Conservation (phyloP, 106 monocot genomes). For the Amphibolis antarctica region DNA sequence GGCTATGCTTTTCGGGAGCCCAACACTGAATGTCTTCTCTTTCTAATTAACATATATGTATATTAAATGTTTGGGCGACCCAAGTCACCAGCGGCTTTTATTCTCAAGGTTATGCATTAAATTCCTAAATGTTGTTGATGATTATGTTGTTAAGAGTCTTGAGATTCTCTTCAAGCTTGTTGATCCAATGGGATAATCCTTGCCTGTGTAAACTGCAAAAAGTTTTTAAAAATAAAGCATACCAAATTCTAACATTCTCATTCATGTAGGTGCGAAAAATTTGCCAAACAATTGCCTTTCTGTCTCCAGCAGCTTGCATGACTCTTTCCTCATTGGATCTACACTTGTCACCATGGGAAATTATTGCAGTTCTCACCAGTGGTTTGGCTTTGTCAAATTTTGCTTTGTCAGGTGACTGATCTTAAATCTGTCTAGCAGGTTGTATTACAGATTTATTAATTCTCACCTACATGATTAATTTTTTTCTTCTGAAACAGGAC, state of each 20-base stretch:
- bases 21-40: too few species aligned
- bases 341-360: constrained; percentile 79
- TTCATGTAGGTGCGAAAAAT: constrained; percentile 85
- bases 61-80: too few species aligned
- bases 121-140: too few species aligned
- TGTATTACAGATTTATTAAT: neutral
- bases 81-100: too few species aligned
- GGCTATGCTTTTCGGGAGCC: too few species aligned
- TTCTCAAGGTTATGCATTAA: too few species aligned
- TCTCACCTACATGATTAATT: neutral
- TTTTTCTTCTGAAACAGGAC: constrained; percentile 29
- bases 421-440: neutral
- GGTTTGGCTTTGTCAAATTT: constrained; percentile 92
- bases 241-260: neutral
- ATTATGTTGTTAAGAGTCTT: too few species aligned
- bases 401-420: constrained; percentile 64
- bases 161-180: too few species aligned
- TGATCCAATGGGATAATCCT: too few species aligned
- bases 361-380: constrained; percentile 64
- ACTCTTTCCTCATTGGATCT: constrained; percentile 88
- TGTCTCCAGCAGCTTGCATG: constrained; percentile 97
- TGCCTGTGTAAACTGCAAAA: too few species aligned
- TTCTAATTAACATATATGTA: too few species aligned
- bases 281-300: constrained; percentile 92
- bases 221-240: too few species aligned